Evolutionary conservation across 2,329 filamentous ascomycete species (phyloP), one percentile per base, ranked within the genome.

Genomic region (Xylariaceae sp.): DNA sequence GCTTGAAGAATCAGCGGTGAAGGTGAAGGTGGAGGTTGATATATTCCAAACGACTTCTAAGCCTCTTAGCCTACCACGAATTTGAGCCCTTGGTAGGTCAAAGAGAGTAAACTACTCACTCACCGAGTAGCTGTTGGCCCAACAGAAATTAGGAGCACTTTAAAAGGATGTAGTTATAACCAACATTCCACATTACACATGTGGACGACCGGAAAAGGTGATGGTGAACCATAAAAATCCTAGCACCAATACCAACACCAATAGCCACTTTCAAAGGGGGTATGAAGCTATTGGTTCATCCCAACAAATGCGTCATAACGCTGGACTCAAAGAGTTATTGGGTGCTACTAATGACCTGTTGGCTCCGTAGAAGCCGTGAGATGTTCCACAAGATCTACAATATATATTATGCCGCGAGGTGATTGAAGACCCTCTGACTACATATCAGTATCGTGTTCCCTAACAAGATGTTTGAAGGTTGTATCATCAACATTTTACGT

Each of bases 1-100:
- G 56, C 49, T 52, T 34, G 46, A 26, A 43, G 47, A 63, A 63
- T 41, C 50, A 61, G 61, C 61, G 61, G 61, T 63, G 61, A 63
- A 57, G 58, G 54, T 50, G 43, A 48, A 34, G 16, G 39, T 51
- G n/a, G n/a, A n/a, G n/a, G n/a, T 12, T 53, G 34, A 54, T 49
- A 60, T 48, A 34, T 24, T 50, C 14, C 46, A 45, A 47, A 31
- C 46, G 29, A 24, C 43, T 49, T n/a, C 41, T 48, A 45, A 44
- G 44, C 47, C 14, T 49, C 41, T 49, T 17, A 54, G 17, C 23
- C 17, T 40, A 14, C 44, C n/a, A 31, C 26, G n/a, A 8, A 34
- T 29, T 31, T 26, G 39, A 53, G 39, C 34, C 47, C 50, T 61
- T 61, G 55, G 43, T 55, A 50, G 51, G 55, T 24, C 55, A 56